A percentile compares a stretch with the other conserved stretches of the same genome.
Conservation (phyloP, 73 alveolate genomes). For the Urostyla sp. region DNA sequence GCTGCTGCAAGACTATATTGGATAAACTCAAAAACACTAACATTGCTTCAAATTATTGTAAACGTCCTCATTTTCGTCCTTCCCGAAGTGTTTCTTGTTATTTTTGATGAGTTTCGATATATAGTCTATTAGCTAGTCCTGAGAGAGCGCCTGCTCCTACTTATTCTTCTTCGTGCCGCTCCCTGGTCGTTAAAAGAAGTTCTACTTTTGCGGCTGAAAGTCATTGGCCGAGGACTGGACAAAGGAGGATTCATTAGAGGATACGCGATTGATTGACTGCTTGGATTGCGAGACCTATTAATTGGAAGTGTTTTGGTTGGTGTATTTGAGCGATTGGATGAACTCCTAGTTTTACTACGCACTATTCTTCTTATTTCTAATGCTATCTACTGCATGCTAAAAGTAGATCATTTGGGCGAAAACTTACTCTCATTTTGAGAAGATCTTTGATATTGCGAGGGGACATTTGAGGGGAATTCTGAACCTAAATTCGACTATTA, state of each 20-base stretch:
- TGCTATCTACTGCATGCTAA: slow-evolving; percentile 59
- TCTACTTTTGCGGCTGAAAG: not conserved
- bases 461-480: slow-evolving; percentile 47
- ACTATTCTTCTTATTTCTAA: slow-evolving; percentile 34
- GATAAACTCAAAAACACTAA: not conserved
- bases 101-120: slow-evolving; percentile 38
- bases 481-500: not conserved
- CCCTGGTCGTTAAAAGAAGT: slow-evolving; percentile 12
- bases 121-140: slow-evolving; percentile 30
- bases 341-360: slow-evolving; percentile 15
- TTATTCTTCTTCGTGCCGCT: slow-evolving; percentile 38
- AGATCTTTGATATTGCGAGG: slow-evolving; percentile 48
- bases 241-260: slow-evolving; percentile 45
- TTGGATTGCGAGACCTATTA: slow-evolving; percentile 2
- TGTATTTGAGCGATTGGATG: slow-evolving; percentile 18
- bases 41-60: slow-evolving; percentile 18
- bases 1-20: slow-evolving; percentile 18
- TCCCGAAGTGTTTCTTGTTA: slow-evolving; percentile 45
- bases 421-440: slow-evolving; percentile 35
- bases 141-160: slow-evolving; percentile 23
- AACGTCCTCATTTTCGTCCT: slow-evolving; percentile 48
- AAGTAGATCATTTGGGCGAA: not conserved
- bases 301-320: slow-evolving; percentile 7
- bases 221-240: not conserved
- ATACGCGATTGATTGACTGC: slow-evolving; percentile 17